Evolutionary conservation across 2,329 filamentous ascomycete species (phyloP), one percentile per base, ranked within the genome.

Genomic region (Nemania bipapillata): DNA sequence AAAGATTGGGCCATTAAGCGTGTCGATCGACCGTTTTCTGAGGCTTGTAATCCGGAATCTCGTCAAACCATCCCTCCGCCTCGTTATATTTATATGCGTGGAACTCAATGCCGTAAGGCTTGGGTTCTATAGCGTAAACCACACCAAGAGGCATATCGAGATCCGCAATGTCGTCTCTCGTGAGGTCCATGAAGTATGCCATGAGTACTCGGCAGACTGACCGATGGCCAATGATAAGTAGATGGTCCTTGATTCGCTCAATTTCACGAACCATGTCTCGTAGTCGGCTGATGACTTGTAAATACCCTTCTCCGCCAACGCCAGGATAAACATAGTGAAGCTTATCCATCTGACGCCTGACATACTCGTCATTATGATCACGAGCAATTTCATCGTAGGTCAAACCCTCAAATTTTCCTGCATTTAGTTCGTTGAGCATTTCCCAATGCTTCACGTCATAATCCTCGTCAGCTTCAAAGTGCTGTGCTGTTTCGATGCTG

Each of bases 371-470:
- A 0, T 90, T 91, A 77, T 91, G 91, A 69, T 90, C 88, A n/a
- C 86, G 83, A 64, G 90, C 90, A 74, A 99, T 98, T 74, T 97
- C 92, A 1, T 92, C 88, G 79, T 99, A 98, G 0, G 96, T 98
- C 85, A 97, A 89, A 58, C 96, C 95, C 78, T 99, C 96, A 83
- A 97, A 97, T 57, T 89, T 87, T 15, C 96, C 96, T 0, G 95
- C 91, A 75, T 98, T 96, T 56, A 99, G 88, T 81, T 99, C 96
- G 77, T 99, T 97, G 59, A 99, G 87, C 93, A 97, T 97, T 76
- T 94, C 92, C 93, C 95, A 97, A 74, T 97, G 92, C 83, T 99
- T 99, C 74, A 96, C 90, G 73, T 98, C 96, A 79, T 95, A 97
- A 62, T 97, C 93, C 24, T 98, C 95, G 72, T 98, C 96, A 0